Base-by-base conservation (phyloP, 345 rosid species). In the Citrus maxima region DNA sequence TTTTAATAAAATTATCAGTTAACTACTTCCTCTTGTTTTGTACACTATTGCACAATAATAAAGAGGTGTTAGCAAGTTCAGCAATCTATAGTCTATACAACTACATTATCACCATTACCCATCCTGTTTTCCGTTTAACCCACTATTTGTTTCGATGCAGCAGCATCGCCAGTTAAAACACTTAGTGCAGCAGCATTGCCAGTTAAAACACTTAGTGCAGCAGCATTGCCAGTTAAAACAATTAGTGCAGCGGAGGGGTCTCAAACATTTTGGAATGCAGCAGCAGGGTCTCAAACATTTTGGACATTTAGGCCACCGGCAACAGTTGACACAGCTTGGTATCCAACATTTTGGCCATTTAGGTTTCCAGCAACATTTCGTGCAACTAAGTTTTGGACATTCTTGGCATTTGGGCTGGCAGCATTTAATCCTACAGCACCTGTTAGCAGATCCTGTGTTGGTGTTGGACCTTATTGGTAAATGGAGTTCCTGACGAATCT, bases 401-500 rank as follows among this genome's bases (percentile, higher is more conserved):
- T 67, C 77, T 7, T 84, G 77, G 72, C 93, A 90, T 76, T 68
- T 87, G 16, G 91, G 90, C 28, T 72, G 74, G 66, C 90, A 84
- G 6, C 81, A 78, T 75, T 85, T 82, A 14, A 86, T 77, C 77
- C 85, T 84, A 79, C 93, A 95, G 84, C 93, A 93, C 64, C 82
- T 67, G 46, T 56, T 38, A 3, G 59, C 24, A 5, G 80, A 42
- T 21, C 28, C 67, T 12, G 78, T 40, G 4, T 81, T 55, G 25
- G 67, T 28, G 19, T 66, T 78, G 2, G 89, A 86, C 80, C 88
- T 89, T 4, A 82, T 70, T 34, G 85, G 88, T 49, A 79, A 74
- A 6, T 32, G 80, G n/a, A 94, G 86, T 30, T 76, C 90, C 79
- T 90, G 93, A 68, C 86, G 76, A 28, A 94, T 93, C 88, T 86